Conservation (phyloP, 352 stramenopile genomes). For the Phytophthora ramorum region DNA sequence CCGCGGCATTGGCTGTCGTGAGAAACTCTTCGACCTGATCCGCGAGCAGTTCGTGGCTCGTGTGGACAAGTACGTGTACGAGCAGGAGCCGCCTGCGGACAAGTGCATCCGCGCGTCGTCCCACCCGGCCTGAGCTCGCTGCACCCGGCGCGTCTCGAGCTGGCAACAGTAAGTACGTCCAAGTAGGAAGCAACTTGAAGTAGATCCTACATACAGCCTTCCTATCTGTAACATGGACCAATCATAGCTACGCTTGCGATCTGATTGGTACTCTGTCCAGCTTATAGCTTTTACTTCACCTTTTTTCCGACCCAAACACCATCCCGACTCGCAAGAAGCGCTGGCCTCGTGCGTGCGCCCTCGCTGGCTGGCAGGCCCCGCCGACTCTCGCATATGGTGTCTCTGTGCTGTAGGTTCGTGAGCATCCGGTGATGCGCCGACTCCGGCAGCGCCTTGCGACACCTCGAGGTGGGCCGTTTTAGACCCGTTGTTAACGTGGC, state of each 20-base stretch:
- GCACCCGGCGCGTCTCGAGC: conserved; percentile 63
- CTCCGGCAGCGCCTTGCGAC: conserved; percentile 68
- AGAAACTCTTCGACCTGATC: conserved; percentile 84
- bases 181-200: too few species aligned
- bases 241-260: too few species aligned
- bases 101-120: conserved; percentile 87
- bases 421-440: conserved; percentile 80
- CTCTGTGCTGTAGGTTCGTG: conserved; percentile 91
- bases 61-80: conserved; percentile 73
- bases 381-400: neutral
- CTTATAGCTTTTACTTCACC: neutral
- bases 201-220: too few species aligned
- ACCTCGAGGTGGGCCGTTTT: conserved; percentile 79
- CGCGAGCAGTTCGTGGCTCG: conserved; percentile 80
- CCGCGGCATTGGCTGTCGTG: conserved; percentile 94
- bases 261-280: too few species aligned
- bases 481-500: conserved; percentile 14
- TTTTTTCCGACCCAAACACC: neutral
- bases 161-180: conserved; percentile 34
- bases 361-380: neutral
- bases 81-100: conserved; percentile 69
- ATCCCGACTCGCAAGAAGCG: conserved; percentile 41
- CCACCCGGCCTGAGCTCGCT: conserved; percentile 82
- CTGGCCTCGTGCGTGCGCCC: conserved; percentile 52
- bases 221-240: too few species aligned